These are phyloP conservation scores for Heimioporus sp. DNA, from an alignment of 768 basidiomycete genomes.

Conservation along the genomic window DNA sequence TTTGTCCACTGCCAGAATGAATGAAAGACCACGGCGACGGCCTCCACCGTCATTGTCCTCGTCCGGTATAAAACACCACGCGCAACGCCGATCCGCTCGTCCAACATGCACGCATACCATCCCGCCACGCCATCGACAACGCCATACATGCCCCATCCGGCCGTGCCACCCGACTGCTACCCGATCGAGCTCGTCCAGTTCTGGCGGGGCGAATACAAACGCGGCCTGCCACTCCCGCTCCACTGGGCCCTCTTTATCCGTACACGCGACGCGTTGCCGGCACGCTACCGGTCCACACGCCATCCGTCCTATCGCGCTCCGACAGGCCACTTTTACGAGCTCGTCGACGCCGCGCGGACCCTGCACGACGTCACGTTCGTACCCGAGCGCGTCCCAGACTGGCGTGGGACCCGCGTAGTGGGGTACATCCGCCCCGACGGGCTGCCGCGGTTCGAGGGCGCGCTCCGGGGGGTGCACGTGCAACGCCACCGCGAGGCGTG, in stretches of 20 bases:
- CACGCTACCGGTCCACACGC: not conserved
- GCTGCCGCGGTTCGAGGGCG: constrained; percentile 15
- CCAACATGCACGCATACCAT: no score
- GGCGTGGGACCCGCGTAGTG: constrained; percentile 26
- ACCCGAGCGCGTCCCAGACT: constrained; percentile 13
- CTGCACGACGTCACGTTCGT: constrained; percentile 1
- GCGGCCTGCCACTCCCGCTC: constrained; percentile 10
- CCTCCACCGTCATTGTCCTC: not conserved
- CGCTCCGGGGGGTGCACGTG: constrained; percentile 13
- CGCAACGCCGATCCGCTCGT: no score
- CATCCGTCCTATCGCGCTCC: not conserved
- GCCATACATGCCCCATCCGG: constrained; percentile 3
- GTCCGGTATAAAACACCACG: no score
- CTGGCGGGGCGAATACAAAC: constrained; percentile 20
- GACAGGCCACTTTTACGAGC: constrained; percentile 27
- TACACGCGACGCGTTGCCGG: constrained; percentile 1
- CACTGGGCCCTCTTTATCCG: constrained; percentile 34
- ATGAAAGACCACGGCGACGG: no score
- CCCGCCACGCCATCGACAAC: not conserved
- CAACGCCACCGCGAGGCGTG: constrained; percentile 18
- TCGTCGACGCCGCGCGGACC: constrained; percentile 20
- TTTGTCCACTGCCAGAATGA: no score
- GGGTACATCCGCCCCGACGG: constrained; percentile 18
- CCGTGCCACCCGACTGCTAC: constrained; percentile 16
- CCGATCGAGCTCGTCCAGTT: constrained; percentile 30